Conservation (phyloP, 2,329 filamentous ascomycete species). For the Fusarium cyanostomum region DNA sequence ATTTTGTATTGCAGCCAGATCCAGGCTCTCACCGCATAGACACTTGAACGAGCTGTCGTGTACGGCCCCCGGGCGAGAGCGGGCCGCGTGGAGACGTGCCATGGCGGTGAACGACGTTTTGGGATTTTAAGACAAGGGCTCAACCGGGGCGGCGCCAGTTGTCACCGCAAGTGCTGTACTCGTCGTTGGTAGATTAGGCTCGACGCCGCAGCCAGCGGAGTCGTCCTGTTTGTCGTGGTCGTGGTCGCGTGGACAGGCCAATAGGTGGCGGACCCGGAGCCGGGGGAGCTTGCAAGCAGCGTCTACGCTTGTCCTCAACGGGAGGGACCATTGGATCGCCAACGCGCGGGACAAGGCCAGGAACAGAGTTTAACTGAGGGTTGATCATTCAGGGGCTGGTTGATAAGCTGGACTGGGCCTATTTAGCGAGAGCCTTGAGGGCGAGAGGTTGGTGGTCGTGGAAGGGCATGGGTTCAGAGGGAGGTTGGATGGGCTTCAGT, state of each 20-base stretch:
- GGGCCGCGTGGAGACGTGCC: constrained; percentile 41
- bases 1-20: constrained; percentile 39
- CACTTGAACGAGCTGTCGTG: constrained; percentile 15
- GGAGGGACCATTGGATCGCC: constrained; percentile 38
- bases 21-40: constrained; percentile 35
- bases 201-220: constrained; percentile 29
- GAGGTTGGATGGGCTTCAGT: constrained; percentile 10
- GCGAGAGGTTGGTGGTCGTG: constrained; percentile 23
- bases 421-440: background rate
- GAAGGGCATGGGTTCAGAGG: constrained; percentile 11
- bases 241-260: constrained; percentile 30
- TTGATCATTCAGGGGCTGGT: constrained; percentile 21
- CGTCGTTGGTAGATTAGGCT: constrained; percentile 31
- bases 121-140: constrained; percentile 32
- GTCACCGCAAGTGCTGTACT: constrained; percentile 43
- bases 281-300: constrained; percentile 35
- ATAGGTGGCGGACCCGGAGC: constrained; percentile 39
- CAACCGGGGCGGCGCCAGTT: constrained; percentile 33
- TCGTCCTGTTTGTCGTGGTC: background rate
- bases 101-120: constrained; percentile 42
- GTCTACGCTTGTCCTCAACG: constrained; percentile 30
- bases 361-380: constrained; percentile 33
- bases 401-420: background rate
- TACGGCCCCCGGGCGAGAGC: constrained; percentile 34
- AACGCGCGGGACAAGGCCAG: constrained; percentile 26